Evolutionary conservation across 176 grass and related monocot genomes (phyloP), one percentile per base, ranked within the genome.

Genomic region (Eleusine indica): DNA sequence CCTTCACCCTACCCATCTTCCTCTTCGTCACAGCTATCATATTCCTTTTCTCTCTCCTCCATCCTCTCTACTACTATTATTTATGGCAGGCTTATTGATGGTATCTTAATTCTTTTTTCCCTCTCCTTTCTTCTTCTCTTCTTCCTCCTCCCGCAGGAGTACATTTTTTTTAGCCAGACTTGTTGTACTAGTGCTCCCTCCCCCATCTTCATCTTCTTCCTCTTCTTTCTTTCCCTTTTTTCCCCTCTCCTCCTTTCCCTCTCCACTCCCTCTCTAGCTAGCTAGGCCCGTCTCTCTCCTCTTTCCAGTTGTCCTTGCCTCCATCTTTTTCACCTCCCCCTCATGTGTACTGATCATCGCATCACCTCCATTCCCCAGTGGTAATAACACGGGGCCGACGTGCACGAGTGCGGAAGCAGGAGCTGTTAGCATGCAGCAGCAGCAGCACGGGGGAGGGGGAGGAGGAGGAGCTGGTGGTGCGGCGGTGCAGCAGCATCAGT

Each of bases 61-160:
- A 78, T 82, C 78, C 53, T 56, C 77, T 66, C 66, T 32, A 57
- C 54, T 61, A 64, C 61, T 85, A 89, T 93, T 87, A 89, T 93
- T 93, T 89, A 91, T 85, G 86, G 48, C 57, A 84, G 65, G 69
- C 74, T 89, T 87, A 77, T 80, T 74, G 66, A 92, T 87, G 86
- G 90, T 81, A 89, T 90, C 88, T 72, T 82, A 76, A 91, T 83
- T 95, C 67, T 87, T 91, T 94, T 86, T 84, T 32, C 28, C 62
- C 41, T 61, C 42, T 21, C 7, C 32, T 52, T 77, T 6, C 68
- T 77, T 3, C 58, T 72, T 37, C 56, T 56, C 67, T 66, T 76
- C 63, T 42, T 30, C 73, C n/a, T 67, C 67, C 40, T 79, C 54
- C 51, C 63, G 38, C 78, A 64, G 51, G 42, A 69, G 69, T 79